Base-by-base conservation (phyloP, 495 filamentous ascomycete species). In the Aspergillus hancockii region DNA sequence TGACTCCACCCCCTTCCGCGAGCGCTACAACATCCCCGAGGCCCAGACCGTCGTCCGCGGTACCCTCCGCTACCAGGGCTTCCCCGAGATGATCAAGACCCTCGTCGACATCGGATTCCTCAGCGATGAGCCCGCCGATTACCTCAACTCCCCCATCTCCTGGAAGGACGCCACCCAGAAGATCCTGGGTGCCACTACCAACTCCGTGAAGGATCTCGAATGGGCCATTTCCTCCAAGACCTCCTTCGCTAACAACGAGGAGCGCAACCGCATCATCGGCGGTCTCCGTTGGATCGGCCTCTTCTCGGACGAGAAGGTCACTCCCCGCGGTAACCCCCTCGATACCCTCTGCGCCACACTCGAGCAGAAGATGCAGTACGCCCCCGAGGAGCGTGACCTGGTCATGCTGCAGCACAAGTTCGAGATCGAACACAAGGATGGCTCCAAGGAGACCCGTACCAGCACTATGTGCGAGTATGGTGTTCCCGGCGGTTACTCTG, bases 391-490 rank as follows among this genome's bases (percentile, higher is more conserved):
- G 85, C 86, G 93, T 40, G 92, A 95, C 68, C 77, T 96, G 51
- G 85, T 87, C 54, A 90, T 94, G 83, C 84, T 97, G 40, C 91
- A 95, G 78, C 94, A 98, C 83, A 91, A 89, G 71, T 97, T 97
- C 71, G 88, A 88, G 71, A 90, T 97, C 66, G 89, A 97, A 81
- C 74, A 88, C 69, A 84, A 85, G 70, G 90, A 97, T 66, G 88
- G 88, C 60, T 78, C 70, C 57, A 76, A 85, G 70, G 88, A 96
- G 81, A 90, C 84, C 38, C 81, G 86, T 46, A 92, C 90, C 8
- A 88, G 84, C 40, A 97, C 93, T 13, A 83, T 97, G 8, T 81
- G 81, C 73, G 93, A 95, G 70, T 96, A 96, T 70, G 93, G 94
- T 66, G 86, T 86, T 65, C 87, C 90, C 10, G 80, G 83, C 52